These are phyloP conservation scores for Cladosporium sp. DNA, from an alignment of 2,329 filamentous ascomycete species.

Conservation along the genomic window DNA sequence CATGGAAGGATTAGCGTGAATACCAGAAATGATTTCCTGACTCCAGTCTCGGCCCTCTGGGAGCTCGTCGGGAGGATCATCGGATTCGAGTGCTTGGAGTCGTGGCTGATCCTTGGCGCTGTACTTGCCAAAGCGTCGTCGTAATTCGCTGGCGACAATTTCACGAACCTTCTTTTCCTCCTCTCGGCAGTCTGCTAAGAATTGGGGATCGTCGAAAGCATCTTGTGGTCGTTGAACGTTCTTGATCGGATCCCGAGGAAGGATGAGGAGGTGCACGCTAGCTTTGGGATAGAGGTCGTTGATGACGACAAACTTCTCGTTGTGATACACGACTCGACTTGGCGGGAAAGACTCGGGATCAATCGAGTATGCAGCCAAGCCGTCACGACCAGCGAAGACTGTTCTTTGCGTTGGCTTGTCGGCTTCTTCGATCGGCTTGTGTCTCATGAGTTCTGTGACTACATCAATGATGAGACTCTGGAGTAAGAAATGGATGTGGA, in stretches of 20 bases:
- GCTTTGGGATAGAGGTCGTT: slow-evolving; percentile 84
- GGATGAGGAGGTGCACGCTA: slow-evolving; percentile 78
- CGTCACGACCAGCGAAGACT: slow-evolving; percentile 51
- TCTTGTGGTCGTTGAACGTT: slow-evolving; percentile 69
- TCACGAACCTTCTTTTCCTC: slow-evolving; percentile 59
- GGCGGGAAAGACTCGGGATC: slow-evolving; percentile 58
- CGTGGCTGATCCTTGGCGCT: slow-evolving; percentile 62
- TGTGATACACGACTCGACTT: slow-evolving; percentile 60
- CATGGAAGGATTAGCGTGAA: slow-evolving; percentile 90
- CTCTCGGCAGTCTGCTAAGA: slow-evolving; percentile 59
- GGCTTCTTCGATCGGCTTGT: slow-evolving; percentile 29
- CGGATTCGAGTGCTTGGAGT: slow-evolving; percentile 57
- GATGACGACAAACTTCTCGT: slow-evolving; percentile 69
- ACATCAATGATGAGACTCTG: slow-evolving; percentile 22
- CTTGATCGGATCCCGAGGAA: slow-evolving; percentile 64
- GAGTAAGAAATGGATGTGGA: background rate
- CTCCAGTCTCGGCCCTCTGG: slow-evolving; percentile 76
- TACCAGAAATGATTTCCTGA: slow-evolving; percentile 67
- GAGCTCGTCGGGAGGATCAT: slow-evolving; percentile 40
- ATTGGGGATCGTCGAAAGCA: slow-evolving; percentile 65
- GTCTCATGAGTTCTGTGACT: slow-evolving; percentile 46
- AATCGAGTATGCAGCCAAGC: slow-evolving; percentile 62
- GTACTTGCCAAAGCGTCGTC: slow-evolving; percentile 59
- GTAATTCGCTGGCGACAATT: slow-evolving; percentile 71
- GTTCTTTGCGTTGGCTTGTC: slow-evolving; percentile 26